Base-by-base conservation (phyloP, 768 basidiomycete species). In the Pholiota microspora region DNA sequence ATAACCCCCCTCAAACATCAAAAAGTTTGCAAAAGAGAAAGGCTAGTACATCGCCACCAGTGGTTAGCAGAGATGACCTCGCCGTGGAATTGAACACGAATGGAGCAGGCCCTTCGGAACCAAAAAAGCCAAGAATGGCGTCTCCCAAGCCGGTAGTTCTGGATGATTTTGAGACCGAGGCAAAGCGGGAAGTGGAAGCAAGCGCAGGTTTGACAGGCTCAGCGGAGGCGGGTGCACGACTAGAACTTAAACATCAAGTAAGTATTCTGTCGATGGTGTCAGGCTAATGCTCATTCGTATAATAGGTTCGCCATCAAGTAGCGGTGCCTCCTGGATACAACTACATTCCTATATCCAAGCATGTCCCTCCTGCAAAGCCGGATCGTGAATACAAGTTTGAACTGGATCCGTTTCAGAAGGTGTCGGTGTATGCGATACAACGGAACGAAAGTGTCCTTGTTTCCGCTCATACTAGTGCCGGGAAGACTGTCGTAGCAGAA, bases 401-500 rank as follows among this genome's bases (percentile, higher is more conserved):
- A 44, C 81, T 99, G 49, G 97, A 99, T 73, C 96, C 97, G 15
- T 99, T 99, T 75, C 97, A 98, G 64, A 82, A 86, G 66, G 94
- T 98, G 42, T 94, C 96, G 2, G 85, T 98, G 7, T 82, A 91
- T 59, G 94, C 94, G 34, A 98, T 99, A 48, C 94, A 99, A 69
- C 82, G 97, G 34, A 96, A 97, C 67, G 97, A 99, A 75, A 94
- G 91, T 64, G 96, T 98, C 4, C 78, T 99, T 48, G 97, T 99
- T 13, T 98, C 96, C 21, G 97, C 97, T 0, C 97, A 99, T 75
- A 99, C 97, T 4, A 95, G 92, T 72, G 97, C 97, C 31, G 97
- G 97, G 65, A 99, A 99, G 75, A 99, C 97, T 2, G 97, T 98
- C 58, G 97, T 99, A 57, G 97, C 97, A 44, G 97, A 99, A 77